A percentile compares a stretch with the other conserved stretches of the same genome.
These are phyloP conservation scores for Plectranthus barbatus DNA, from an alignment of 257 asterid genomes.

Conservation along the genomic window DNA sequence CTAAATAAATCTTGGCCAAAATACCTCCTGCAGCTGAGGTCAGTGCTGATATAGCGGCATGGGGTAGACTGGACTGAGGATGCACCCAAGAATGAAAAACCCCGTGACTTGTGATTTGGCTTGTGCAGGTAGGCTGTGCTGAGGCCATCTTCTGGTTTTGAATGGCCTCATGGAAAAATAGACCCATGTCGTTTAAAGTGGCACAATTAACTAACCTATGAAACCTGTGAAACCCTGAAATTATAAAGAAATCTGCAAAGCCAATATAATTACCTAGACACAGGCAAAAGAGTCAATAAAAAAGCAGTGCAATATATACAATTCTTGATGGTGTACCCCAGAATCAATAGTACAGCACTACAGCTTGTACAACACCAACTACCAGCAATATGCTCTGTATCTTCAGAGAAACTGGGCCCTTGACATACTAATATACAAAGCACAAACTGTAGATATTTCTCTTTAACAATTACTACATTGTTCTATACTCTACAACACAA, in stretches of 20 bases:
- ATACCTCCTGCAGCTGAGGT: conserved; percentile 63
- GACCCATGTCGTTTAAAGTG: conserved; percentile 32
- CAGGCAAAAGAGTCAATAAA: background rate
- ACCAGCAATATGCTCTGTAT: too few relatives aligned
- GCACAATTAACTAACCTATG: conserved; percentile 59
- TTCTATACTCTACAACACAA: too few relatives aligned
- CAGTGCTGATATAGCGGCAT: conserved; percentile 68
- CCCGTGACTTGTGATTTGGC: conserved; percentile 19
- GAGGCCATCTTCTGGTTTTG: conserved; percentile 23
- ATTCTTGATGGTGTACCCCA: background rate
- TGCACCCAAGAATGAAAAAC: conserved; percentile 71
- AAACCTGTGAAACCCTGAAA: conserved; percentile 49
- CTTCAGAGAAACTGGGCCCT: too few relatives aligned
- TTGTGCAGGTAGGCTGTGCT: conserved; percentile 30
- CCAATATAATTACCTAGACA: background rate
- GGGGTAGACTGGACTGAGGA: conserved; percentile 81
- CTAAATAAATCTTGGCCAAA: background rate
- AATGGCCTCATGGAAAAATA: conserved; percentile 22
- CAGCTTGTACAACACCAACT: too few relatives aligned
- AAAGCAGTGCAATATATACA: background rate
- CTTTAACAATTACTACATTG: too few relatives aligned
- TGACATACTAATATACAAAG: too few relatives aligned
- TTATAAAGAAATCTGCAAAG: background rate
- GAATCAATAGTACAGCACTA: background rate
- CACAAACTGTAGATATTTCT: too few relatives aligned